phyloP scores from a whole-genome alignment of 106 monocot genomes.

The Posidonia australis region DNA sequence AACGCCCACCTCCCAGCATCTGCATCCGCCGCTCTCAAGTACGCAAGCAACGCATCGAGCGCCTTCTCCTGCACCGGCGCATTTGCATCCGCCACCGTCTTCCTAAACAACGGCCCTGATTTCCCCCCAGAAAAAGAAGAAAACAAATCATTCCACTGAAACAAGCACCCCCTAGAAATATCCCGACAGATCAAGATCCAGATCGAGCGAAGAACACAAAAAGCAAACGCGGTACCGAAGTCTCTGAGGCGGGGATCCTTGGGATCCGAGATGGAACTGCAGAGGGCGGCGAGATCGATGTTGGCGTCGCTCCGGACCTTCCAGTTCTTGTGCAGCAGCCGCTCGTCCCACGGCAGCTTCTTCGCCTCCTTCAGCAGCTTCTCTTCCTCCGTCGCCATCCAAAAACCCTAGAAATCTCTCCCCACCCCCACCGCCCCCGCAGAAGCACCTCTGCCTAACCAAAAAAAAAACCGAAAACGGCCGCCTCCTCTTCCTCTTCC shows the following conservation, averaged over 20 bases:
- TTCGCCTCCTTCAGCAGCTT: constrained; percentile 98
- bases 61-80: constrained; percentile 99
- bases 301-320: constrained; percentile 97
- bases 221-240: constrained; percentile 36
- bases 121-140: constrained; percentile 3
- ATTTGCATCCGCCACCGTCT: constrained; percentile 93
- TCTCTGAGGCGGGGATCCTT: constrained; percentile 88
- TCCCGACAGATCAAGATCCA: constrained; percentile 1
- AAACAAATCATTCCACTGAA: neutral
- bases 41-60: constrained; percentile 77
- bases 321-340: constrained; percentile 96
- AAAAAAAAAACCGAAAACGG: neutral
- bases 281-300: constrained; percentile 87
- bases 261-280: constrained; percentile 89
- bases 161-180: neutral
- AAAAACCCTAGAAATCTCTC: neutral
- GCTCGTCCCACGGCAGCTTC: constrained; percentile 98
- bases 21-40: constrained; percentile 76
- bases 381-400: constrained; percentile 98
- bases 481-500: neutral
- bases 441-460: neutral
- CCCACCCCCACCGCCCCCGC: neutral
- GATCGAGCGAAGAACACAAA: neutral
- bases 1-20: constrained; percentile 69
- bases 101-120: constrained; percentile 72